These are phyloP conservation scores for Diplosphaera chodatii DNA, from an alignment of 139 green algal species.

Conservation along the genomic window DNA sequence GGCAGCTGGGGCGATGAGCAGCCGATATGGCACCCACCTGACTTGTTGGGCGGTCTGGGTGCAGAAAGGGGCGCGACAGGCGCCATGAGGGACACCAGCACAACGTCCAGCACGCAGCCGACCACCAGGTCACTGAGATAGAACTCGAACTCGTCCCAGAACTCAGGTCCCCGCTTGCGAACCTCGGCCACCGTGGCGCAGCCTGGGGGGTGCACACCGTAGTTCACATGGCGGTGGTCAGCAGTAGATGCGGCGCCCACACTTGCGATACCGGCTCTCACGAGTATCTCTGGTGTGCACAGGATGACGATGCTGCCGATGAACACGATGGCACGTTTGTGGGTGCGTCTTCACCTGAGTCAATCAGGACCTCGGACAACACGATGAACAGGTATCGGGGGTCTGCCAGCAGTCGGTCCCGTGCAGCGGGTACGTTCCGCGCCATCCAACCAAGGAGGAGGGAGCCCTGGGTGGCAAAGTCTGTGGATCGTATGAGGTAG, in stretches of 20 bases:
- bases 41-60: not conserved
- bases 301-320: no score
- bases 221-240: no score
- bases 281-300: no score
- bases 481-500: no score
- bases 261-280: no score
- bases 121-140: conserved; percentile 92
- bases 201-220: no score
- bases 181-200: conserved; percentile 94
- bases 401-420: conserved; percentile 80
- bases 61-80: conserved; percentile 65
- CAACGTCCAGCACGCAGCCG: conserved; percentile 82
- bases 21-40: not conserved
- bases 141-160: conserved; percentile 96
- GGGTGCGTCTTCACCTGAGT: conserved; percentile 52
- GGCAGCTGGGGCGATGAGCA: no score
- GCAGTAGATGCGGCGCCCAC: no score
- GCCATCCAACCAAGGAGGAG: conserved; percentile 44
- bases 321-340: no score
- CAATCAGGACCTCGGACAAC: conserved; percentile 80
- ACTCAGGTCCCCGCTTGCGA: conserved; percentile 88
- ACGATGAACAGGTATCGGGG: conserved; percentile 86
- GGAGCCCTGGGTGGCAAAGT: conserved; percentile 21
- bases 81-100: conserved; percentile 85
- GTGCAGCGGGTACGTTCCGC: conserved; percentile 51